phyloP scores from a whole-genome alignment of 768 basidiomycete genomes.

The Suillus discolor region DNA sequence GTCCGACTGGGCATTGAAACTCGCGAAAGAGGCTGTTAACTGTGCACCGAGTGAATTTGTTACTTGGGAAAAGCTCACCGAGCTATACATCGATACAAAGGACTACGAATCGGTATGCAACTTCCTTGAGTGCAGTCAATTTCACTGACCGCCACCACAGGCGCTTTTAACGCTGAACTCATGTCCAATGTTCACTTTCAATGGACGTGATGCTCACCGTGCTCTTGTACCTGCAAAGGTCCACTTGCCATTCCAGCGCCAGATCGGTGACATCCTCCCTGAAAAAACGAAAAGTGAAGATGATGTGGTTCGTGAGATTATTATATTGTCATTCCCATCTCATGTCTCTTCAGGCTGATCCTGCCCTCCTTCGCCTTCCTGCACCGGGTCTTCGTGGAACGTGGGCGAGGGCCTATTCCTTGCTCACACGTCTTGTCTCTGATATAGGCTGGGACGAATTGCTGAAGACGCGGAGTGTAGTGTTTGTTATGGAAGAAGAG shows the following conservation, averaged over 20 bases:
- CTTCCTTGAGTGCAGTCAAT: background rate
- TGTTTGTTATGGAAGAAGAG: slow-evolving; percentile 99
- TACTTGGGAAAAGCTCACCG: slow-evolving; percentile 97
- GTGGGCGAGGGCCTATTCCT: slow-evolving; percentile 91
- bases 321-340: slow-evolving; percentile 4
- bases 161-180: slow-evolving; percentile 94
- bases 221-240: slow-evolving; percentile 77
- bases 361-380: slow-evolving; percentile 91
- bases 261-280: slow-evolving; percentile 89
- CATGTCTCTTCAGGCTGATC: slow-evolving; percentile 68
- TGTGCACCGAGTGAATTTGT: slow-evolving; percentile 98
- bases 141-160: slow-evolving; percentile 22
- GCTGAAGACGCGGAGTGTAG: slow-evolving; percentile 87
- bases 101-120: slow-evolving; percentile 70
- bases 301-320: slow-evolving; percentile 60
- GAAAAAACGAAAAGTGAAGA: slow-evolving; percentile 81
- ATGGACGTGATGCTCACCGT: slow-evolving; percentile 92
- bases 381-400: slow-evolving; percentile 94
- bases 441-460: slow-evolving; percentile 99
- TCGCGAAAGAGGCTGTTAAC: slow-evolving; percentile 95
- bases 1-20: slow-evolving; percentile 84
- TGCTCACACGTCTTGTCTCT: slow-evolving; percentile 88
- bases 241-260: slow-evolving; percentile 83
- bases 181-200: slow-evolving; percentile 99
- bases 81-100: slow-evolving; percentile 88